These are phyloP conservation scores for Spergularia bocconei DNA, from an alignment of 148 eudicot genomes.

Conservation along the genomic window DNA sequence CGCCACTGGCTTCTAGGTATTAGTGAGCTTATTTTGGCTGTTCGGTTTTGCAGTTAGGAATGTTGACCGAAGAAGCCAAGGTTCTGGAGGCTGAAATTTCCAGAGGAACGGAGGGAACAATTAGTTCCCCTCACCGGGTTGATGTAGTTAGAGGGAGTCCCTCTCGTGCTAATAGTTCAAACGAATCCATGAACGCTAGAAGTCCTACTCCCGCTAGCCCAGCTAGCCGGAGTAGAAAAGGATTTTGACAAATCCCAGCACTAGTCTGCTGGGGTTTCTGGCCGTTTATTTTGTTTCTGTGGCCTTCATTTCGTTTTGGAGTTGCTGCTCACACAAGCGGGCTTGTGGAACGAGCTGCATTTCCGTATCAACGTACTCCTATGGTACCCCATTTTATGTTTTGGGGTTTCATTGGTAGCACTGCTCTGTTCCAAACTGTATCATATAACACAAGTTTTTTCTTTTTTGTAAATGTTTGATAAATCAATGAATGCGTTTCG, in stretches of 20 bases:
- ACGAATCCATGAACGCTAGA: conserved; percentile 36
- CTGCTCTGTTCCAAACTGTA: conserved; percentile 19
- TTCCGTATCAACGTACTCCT: neutral
- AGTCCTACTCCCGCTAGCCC: conserved; percentile 44
- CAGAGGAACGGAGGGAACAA: conserved; percentile 43
- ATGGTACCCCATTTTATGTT: conserved; percentile 12
- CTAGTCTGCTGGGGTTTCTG: neutral
- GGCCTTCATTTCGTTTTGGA: neutral
- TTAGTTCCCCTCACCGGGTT: conserved; percentile 55
- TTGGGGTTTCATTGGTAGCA: neutral
- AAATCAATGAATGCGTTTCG: conserved; percentile 25
- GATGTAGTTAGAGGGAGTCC: conserved; percentile 58
- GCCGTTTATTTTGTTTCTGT: neutral
- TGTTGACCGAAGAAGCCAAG: conserved; percentile 74
- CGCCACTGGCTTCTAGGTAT: neutral
- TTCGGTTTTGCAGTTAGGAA: conserved; percentile 40
- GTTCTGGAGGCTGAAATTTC: conserved; percentile 58
- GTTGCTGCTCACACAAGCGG: neutral
- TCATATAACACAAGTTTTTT: neutral
- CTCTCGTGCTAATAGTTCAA: conserved; percentile 44
- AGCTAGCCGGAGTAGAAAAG: conserved; percentile 52
- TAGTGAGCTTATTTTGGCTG: neutral
- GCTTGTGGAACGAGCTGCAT: neutral
- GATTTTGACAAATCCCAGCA: conserved; percentile 22
- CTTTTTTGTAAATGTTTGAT: conserved; percentile 27